A percentile compares a stretch with the other conserved stretches of the same genome.
These are phyloP conservation scores for Vaccinium macrocarpon DNA, from an alignment of 148 eudicot species.

Conservation along the genomic window DNA sequence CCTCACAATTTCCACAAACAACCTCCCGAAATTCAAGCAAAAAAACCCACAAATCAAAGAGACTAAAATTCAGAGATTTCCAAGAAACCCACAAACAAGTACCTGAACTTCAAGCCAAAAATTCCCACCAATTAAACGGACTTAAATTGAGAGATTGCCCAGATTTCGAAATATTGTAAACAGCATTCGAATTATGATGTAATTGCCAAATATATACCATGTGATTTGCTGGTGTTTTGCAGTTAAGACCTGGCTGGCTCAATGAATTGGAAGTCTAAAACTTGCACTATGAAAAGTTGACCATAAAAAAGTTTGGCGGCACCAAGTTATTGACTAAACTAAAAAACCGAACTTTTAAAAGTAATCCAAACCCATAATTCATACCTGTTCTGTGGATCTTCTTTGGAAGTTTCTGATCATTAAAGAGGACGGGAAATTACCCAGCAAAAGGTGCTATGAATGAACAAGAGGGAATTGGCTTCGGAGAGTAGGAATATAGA, in stretches of 20 bases:
- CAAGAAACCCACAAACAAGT: neutral
- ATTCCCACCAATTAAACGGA: neutral
- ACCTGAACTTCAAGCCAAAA: neutral
- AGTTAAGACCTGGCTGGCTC: neutral
- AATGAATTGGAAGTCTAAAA: neutral
- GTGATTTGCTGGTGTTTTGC: neutral
- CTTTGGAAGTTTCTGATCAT: neutral
- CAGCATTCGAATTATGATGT: neutral
- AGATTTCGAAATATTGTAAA: neutral
- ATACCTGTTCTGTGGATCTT: neutral
- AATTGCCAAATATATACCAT: neutral
- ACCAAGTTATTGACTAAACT: constrained; percentile 3
- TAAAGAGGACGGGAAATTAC: neutral
- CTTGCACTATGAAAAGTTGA: neutral
- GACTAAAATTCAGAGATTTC: neutral
- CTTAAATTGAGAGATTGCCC: too few species aligned
- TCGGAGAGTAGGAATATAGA: neutral
- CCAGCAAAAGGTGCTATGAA: neutral
- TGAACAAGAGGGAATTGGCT: neutral
- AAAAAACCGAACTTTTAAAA: neutral
- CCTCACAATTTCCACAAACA: neutral
- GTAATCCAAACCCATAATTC: neutral
- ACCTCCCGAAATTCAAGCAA: neutral
- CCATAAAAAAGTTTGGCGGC: constrained; percentile 7
- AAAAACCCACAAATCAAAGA: neutral